phyloP scores from a whole-genome alignment of 805 yeast species.

The Ogataea trehalophila region DNA sequence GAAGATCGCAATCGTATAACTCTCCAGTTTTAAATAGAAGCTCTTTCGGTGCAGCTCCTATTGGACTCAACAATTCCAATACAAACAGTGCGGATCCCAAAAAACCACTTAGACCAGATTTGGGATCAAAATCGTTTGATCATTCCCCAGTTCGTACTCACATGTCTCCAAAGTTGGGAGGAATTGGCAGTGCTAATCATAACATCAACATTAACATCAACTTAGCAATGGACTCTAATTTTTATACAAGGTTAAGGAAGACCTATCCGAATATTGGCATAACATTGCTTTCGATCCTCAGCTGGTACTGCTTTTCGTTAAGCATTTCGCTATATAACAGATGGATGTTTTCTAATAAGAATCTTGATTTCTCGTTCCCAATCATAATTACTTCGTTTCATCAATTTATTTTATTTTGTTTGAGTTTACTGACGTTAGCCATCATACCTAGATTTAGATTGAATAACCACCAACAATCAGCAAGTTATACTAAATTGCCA shows the following conservation, averaged over 20 bases:
- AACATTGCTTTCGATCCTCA: constrained; percentile 24
- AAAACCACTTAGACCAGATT: no score
- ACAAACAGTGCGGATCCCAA: no score
- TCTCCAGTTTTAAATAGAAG: constrained; percentile 5
- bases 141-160: no score
- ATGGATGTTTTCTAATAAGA: constrained; percentile 87
- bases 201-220: not conserved
- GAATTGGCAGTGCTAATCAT: not conserved
- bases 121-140: no score
- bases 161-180: no score
- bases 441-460: constrained; percentile 47
- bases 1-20: constrained; percentile 12
- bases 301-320: constrained; percentile 68
- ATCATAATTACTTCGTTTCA: constrained; percentile 80
- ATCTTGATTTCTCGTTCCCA: constrained; percentile 78
- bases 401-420: constrained; percentile 60
- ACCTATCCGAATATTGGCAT: constrained; percentile 26
- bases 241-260: constrained; percentile 7
- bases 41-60: not conserved
- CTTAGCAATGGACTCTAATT: not conserved
- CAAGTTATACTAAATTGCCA: not conserved
- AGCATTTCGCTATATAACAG: constrained; percentile 80
- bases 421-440: constrained; percentile 45
- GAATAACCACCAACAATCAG: constrained; percentile 7
- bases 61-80: no score